Conservation (phyloP, 2,329 filamentous ascomycete species). For the Aureobasidium sp. region DNA sequence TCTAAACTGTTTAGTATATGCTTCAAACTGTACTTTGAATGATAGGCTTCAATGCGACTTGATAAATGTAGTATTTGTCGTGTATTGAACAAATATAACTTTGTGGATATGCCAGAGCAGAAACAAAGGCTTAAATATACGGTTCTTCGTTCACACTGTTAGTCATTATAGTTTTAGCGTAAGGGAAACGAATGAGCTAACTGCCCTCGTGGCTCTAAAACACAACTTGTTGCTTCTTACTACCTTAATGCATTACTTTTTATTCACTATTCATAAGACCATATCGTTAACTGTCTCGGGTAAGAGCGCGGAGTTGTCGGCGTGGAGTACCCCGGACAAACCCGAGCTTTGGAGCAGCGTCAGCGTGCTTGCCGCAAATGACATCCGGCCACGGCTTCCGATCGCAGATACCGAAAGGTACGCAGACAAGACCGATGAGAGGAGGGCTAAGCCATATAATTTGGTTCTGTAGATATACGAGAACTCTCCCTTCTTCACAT, state of each 20-base stretch:
- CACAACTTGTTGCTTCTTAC: background rate
- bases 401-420: background rate
- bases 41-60: too few relatives aligned
- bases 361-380: background rate
- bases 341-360: background rate
- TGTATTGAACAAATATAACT: too few relatives aligned
- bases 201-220: background rate
- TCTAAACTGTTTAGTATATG: too few relatives aligned
- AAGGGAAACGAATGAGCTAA: too few relatives aligned
- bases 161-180: too few relatives aligned
- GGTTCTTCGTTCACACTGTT: too few relatives aligned
- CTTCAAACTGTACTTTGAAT: too few relatives aligned
- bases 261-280: background rate
- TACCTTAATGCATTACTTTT: background rate
- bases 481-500: background rate
- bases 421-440: background rate
- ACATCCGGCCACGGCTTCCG: slow-evolving; percentile 2
- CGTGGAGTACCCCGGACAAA: background rate
- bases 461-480: background rate
- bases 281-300: background rate
- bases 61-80: background rate
- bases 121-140: too few relatives aligned
- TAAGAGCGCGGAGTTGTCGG: background rate
- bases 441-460: background rate
- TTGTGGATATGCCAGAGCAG: too few relatives aligned